Percentiles rank a stretch among this genome's conserved stretches.
phyloP scores from a whole-genome alignment of 1,284 basidiomycete species.

The Tilletia indica region DNA sequence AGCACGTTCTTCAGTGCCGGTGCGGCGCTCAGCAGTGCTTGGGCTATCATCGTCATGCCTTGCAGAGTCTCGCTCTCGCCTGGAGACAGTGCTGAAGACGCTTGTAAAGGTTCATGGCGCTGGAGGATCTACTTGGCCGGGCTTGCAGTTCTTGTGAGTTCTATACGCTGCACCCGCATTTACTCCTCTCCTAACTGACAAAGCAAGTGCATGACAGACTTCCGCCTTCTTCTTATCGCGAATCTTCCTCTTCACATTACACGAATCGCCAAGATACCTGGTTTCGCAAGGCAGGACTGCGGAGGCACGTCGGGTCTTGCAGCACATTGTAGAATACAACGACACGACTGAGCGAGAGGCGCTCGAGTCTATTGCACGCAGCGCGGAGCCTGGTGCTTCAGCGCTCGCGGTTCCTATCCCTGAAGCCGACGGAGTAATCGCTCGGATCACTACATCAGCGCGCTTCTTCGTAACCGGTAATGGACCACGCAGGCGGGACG shows the following conservation, averaged over 20 bases:
- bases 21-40: slow-evolving; percentile 12
- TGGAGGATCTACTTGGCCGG: slow-evolving; percentile 28
- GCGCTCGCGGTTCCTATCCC: neutral
- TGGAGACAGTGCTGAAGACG: neutral
- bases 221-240: slow-evolving; percentile 76
- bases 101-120: slow-evolving; percentile 26
- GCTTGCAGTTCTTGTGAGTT: slow-evolving; percentile 26
- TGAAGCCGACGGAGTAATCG: too few relatives aligned
- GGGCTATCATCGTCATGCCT: slow-evolving; percentile 17
- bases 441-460: too few relatives aligned
- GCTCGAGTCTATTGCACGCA: slow-evolving; percentile 10
- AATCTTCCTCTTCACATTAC: slow-evolving; percentile 81
- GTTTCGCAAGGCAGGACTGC: slow-evolving; percentile 35
- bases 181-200: too few relatives aligned
- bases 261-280: slow-evolving; percentile 73
- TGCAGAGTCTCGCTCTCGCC: slow-evolving; percentile 2
- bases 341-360: slow-evolving; percentile 22
- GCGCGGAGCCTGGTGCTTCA: neutral
- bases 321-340: slow-evolving; percentile 41
- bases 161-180: too few relatives aligned
- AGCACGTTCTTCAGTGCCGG: slow-evolving; percentile 71
- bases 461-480: too few relatives aligned
- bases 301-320: slow-evolving; percentile 42
- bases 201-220: slow-evolving; percentile 63
- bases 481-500: too few relatives aligned